phyloP scores from a whole-genome alignment of 1,284 basidiomycete genomes.

The Tilletiopsis washingtonensis region DNA sequence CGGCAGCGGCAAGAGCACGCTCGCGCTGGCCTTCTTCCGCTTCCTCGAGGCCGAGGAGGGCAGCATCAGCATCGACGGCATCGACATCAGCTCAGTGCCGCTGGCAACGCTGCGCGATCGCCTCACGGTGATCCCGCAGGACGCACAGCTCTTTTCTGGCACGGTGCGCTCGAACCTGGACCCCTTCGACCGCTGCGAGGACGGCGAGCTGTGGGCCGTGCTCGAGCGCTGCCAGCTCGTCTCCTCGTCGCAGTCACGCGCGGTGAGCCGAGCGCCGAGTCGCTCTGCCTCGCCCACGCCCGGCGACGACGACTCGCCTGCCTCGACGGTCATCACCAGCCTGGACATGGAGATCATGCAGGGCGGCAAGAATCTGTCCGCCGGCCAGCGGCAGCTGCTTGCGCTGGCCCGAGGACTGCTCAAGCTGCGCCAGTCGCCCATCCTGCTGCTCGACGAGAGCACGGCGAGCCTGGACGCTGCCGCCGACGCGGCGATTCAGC shows the following conservation, averaged over 20 bases:
- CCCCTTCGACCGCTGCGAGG: conserved; percentile 66
- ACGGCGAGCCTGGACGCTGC: conserved; percentile 50
- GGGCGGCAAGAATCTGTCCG: conserved; percentile 52
- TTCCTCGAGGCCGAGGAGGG: conserved; percentile 78
- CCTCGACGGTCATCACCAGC: conserved; percentile 50
- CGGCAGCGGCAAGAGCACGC: conserved; percentile 76
- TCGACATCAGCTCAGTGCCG: conserved; percentile 80
- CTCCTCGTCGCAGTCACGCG: conserved; percentile 16
- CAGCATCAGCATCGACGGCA: conserved; percentile 73
- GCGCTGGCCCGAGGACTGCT: conserved; percentile 55
- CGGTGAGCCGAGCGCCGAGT: conserved; percentile 18
- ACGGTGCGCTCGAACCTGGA: conserved; percentile 48
- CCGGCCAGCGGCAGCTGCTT: conserved; percentile 55
- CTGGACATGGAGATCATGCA: conserved; percentile 53
- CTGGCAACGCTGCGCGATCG: conserved; percentile 73
- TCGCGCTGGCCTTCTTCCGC: conserved; percentile 88
- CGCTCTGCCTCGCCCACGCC: conserved; percentile 18
- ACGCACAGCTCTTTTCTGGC: conserved; percentile 52
- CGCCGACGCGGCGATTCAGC: conserved; percentile 52
- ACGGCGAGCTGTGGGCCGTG: conserved; percentile 56
- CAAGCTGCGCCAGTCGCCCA: conserved; percentile 50
- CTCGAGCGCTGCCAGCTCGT: conserved; percentile 51
- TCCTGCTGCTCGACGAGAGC: conserved; percentile 55
- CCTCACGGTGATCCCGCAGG: conserved; percentile 83
- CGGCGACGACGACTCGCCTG: conserved; percentile 18